These are phyloP conservation scores for Pythium dissimile DNA, from an alignment of 352 stramenopile genomes.

Conservation along the genomic window DNA sequence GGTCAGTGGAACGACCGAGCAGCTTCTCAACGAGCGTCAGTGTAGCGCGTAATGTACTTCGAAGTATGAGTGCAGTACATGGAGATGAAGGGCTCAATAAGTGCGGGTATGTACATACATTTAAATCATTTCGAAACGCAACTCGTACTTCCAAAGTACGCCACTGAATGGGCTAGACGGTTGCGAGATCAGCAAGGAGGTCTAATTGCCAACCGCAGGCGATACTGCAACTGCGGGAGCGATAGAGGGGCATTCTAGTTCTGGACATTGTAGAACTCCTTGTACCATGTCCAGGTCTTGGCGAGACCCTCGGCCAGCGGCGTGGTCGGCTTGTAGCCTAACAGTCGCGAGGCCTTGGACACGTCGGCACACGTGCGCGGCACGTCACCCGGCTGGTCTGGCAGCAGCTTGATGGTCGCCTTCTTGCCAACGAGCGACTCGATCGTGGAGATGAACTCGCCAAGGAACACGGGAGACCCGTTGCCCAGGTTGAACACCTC, in stretches of 20 bases:
- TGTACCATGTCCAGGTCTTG: conserved; percentile 95
- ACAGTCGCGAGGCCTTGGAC: conserved; percentile 90
- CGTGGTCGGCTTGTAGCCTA: conserved; percentile 95
- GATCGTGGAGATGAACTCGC: conserved; percentile 95
- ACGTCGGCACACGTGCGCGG: conserved; percentile 95
- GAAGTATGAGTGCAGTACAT: no score
- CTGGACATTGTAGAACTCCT: conserved; percentile 41
- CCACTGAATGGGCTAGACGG: no score
- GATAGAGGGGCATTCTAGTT: conserved; percentile 7
- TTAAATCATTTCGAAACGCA: conserved; percentile 16
- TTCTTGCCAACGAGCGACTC: conserved; percentile 92
- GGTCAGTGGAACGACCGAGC: no score
- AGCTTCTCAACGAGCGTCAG: no score
- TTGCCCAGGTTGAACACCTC: conserved; percentile 98
- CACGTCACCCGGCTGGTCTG: conserved; percentile 96
- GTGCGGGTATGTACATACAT: conserved; percentile 6
- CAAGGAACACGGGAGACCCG: conserved; percentile 88
- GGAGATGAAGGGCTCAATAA: not conserved
- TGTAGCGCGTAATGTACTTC: no score
- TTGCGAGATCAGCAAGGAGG: no score
- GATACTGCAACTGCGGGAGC: no score
- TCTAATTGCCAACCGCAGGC: no score
- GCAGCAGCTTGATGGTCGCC: conserved; percentile 92
- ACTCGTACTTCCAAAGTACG: no score
- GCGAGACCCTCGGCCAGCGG: conserved; percentile 91